A percentile compares a stretch with the other conserved stretches of the same genome.
phyloP scores from a whole-genome alignment of 371 early-diverging fungal genomes.

The Globomyces sp. region DNA sequence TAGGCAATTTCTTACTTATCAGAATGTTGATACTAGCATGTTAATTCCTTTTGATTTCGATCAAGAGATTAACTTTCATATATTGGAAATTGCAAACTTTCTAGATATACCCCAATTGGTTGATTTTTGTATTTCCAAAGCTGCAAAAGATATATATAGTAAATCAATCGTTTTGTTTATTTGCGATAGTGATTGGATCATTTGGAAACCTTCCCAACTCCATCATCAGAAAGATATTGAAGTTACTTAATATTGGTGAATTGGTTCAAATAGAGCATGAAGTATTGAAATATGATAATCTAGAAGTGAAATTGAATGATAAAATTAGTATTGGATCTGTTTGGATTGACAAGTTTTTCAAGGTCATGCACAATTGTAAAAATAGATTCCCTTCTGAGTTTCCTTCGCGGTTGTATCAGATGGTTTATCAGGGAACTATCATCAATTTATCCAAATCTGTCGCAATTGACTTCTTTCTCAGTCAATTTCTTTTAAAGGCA shows the following conservation, averaged over 20 bases:
- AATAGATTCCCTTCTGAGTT: not conserved
- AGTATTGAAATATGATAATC: not conserved
- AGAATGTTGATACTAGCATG: conserved; percentile 15
- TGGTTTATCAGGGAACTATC: not conserved
- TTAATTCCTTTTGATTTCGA: conserved; percentile 6
- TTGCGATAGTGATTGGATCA: not conserved
- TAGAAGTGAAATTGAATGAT: not conserved
- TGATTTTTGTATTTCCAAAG: not conserved
- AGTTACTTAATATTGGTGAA: conserved; percentile 8
- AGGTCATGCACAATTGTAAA: conserved; percentile 5
- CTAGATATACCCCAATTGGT: conserved; percentile 12
- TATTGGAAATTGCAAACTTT: conserved; percentile 7
- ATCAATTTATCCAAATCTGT: conserved; percentile 6
- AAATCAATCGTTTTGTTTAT: not conserved
- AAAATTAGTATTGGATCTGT: not conserved
- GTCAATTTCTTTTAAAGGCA: conserved; percentile 4
- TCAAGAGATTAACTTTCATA: not conserved
- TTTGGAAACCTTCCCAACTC: not conserved
- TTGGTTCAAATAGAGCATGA: conserved; percentile 10
- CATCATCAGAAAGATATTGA: conserved; percentile 7
- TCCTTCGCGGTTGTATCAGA: not conserved
- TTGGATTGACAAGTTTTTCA: conserved; percentile 16
- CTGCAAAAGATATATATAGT: conserved; percentile 6
- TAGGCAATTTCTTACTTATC: not conserved
- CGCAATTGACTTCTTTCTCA: conserved; percentile 5